Base-by-base conservation (phyloP, 805 yeast genomes). In the Zygosaccharomyces bisporus region DNA sequence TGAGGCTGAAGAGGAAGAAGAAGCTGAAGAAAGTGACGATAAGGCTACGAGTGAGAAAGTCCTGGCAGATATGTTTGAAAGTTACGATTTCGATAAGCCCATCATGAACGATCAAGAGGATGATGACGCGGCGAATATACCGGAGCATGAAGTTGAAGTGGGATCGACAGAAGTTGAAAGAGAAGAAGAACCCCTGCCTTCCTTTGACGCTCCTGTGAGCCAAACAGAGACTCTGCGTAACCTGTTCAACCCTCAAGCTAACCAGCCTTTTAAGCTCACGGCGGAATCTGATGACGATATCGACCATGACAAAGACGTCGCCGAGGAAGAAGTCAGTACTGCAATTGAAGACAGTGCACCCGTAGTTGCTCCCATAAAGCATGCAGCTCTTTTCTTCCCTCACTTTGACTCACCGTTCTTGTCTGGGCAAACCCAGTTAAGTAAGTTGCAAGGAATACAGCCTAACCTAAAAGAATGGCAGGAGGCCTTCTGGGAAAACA, bases 371-470 rank as follows among this genome's bases (percentile, higher is more conserved):
- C 41, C 64, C 35, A 55, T 58, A 24, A 65, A 64, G 34, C 63
- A 55, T 45, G 71, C 60, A 52, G 64, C 64, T 37, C 68, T 89
- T 27, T 90, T 91, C 63, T 91, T 95, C 75, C 69, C 83, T 1
- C 97, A 91, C 61, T 68, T 73, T 9, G 84, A 84, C 14, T 90
- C 97, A 0, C 96, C 96, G 0, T 91, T 87, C 66, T 69, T 91
- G 51, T 78, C 77, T 40, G 82, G 96, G 0, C 98, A 90, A 66
- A 74, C 96, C 0, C 95, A 86, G 61, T 62, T 88, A 38, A 77
- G 76, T 46, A 83, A 80, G 55, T 71, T 75, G 6, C 56, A 61
- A n/a, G 46, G 44, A 24, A 43, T 48, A 13, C 52, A 53, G 4
- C 62, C 60, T 3, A 55, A 61, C 8, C 66, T 71, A 16, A 68